Evolutionary conservation across 2,329 filamentous ascomycete species (phyloP).

Genomic region (Orbilia quercus): DNA sequence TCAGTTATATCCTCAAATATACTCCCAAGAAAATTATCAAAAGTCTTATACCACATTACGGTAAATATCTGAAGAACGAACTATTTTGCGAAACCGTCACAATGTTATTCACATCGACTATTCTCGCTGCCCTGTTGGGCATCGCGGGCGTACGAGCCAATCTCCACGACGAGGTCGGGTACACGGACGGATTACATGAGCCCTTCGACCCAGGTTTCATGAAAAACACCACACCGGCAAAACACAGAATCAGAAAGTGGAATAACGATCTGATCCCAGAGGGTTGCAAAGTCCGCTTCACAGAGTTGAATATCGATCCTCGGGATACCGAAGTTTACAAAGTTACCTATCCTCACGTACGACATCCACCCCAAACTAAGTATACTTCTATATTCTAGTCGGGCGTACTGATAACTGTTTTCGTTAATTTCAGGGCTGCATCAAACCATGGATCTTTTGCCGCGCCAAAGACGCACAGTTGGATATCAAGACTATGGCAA

Average conservation of each 20-base stretch:
- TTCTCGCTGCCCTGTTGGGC: background rate
- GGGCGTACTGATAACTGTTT: slow-evolving; percentile 56
- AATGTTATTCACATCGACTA: slow-evolving; percentile 23
- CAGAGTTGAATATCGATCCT: slow-evolving; percentile 13
- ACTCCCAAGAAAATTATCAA: background rate
- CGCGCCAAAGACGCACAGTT: slow-evolving; percentile 60
- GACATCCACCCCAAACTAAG: background rate
- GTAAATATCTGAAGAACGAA: background rate
- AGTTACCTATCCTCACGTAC: slow-evolving; percentile 28
- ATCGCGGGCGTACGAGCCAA: slow-evolving; percentile 7
- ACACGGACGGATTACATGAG: slow-evolving; percentile 22
- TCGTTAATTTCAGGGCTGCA: slow-evolving; percentile 58
- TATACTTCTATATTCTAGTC: slow-evolving; percentile 9
- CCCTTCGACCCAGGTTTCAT: slow-evolving; percentile 31
- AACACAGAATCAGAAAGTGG: slow-evolving; percentile 28
- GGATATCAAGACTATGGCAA: slow-evolving; percentile 59
- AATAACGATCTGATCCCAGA: slow-evolving; percentile 22
- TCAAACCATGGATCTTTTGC: slow-evolving; percentile 61
- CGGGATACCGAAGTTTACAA: slow-evolving; percentile 33
- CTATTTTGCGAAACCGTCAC: no score
- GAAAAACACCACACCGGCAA: slow-evolving; percentile 6
- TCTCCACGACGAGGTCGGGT: slow-evolving; percentile 13
- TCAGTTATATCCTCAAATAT: background rate
- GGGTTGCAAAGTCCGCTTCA: slow-evolving; percentile 26
- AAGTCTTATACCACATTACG: background rate